Percentiles rank a stretch among this genome's conserved stretches.
Conservation (phyloP, 2,329 filamentous ascomycete species). For the Epicoccum nigrum region DNA sequence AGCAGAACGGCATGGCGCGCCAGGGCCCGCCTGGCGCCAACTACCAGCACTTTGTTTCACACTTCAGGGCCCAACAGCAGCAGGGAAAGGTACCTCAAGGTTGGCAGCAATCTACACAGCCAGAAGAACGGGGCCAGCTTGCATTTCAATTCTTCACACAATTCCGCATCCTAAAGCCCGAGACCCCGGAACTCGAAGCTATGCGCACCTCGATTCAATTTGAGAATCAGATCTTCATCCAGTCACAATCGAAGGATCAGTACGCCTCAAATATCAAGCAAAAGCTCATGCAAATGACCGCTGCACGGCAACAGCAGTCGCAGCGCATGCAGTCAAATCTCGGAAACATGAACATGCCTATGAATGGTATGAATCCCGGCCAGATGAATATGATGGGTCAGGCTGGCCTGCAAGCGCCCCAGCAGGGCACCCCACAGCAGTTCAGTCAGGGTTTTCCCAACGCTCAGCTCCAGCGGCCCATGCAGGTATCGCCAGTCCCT, state of each 20-base stretch:
- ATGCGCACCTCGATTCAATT: constrained; percentile 37
- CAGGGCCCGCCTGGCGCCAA: constrained; percentile 23
- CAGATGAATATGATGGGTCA: constrained; percentile 48
- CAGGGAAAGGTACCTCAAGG: constrained; percentile 36
- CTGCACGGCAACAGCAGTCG: constrained; percentile 37
- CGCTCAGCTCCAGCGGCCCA: constrained; percentile 57
- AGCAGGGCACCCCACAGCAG: constrained; percentile 51
- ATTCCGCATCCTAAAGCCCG: constrained; percentile 42
- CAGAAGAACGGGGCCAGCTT: constrained; percentile 42
- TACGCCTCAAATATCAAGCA: constrained; percentile 39
- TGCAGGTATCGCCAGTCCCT: constrained; percentile 58
- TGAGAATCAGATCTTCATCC: constrained; percentile 38
- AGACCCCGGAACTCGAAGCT: constrained; percentile 35
- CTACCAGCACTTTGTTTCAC: constrained; percentile 34
- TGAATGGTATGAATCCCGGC: constrained; percentile 39
- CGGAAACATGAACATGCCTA: constrained; percentile 34
- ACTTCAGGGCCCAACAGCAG: constrained; percentile 36
- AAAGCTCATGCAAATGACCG: constrained; percentile 38
- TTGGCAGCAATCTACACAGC: constrained; percentile 41
- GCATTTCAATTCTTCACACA: constrained; percentile 43
- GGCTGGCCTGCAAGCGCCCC: constrained; percentile 39
- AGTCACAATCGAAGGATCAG: constrained; percentile 38
- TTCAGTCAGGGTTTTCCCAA: constrained; percentile 52
- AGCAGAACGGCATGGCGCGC: constrained; percentile 30
- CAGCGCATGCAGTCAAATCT: constrained; percentile 33